A percentile compares a stretch with the other conserved stretches of the same genome.
phyloP scores from a whole-genome alignment of 306 rosid species.

The Pterocarpus macrocarpus region DNA sequence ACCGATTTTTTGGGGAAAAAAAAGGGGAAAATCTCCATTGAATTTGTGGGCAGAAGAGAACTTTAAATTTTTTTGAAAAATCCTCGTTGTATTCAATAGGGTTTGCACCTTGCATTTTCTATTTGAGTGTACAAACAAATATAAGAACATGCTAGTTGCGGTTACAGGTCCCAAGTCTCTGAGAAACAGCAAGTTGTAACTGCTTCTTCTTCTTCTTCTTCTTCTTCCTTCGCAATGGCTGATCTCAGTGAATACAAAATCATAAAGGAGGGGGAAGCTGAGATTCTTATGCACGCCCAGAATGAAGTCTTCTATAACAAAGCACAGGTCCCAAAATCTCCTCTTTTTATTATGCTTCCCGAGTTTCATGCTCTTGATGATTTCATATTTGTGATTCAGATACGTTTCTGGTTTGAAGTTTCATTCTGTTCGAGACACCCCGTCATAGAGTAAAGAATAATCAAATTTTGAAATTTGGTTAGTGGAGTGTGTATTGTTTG shows the following conservation, averaged over 20 bases:
- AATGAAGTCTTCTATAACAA: constrained; percentile 84
- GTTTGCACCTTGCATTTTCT: background rate
- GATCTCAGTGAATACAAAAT: constrained; percentile 69
- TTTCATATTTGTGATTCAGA: background rate
- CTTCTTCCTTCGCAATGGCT: constrained; percentile 51
- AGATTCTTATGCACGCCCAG: constrained; percentile 85
- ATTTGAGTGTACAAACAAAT: background rate
- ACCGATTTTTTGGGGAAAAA: background rate
- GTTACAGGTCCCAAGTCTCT: background rate
- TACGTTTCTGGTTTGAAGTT: background rate
- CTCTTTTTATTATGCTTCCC: constrained; percentile 24
- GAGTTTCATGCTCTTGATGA: constrained; percentile 4
- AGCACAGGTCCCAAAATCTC: constrained; percentile 66
- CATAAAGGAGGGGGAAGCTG: constrained; percentile 92
- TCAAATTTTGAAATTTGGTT: background rate
- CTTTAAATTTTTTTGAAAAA: background rate
- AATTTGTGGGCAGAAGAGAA: background rate
- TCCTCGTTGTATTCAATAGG: background rate
- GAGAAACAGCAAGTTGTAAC: background rate
- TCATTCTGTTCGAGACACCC: background rate
- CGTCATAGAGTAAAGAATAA: background rate
- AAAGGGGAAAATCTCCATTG: background rate
- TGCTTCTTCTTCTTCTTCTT: background rate
- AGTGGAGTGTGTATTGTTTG: background rate
- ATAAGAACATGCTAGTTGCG: background rate